Evolutionary conservation across 2,329 filamentous ascomycete species (phyloP), one percentile per base, ranked within the genome.

Genomic region (Paraphoma sp.): DNA sequence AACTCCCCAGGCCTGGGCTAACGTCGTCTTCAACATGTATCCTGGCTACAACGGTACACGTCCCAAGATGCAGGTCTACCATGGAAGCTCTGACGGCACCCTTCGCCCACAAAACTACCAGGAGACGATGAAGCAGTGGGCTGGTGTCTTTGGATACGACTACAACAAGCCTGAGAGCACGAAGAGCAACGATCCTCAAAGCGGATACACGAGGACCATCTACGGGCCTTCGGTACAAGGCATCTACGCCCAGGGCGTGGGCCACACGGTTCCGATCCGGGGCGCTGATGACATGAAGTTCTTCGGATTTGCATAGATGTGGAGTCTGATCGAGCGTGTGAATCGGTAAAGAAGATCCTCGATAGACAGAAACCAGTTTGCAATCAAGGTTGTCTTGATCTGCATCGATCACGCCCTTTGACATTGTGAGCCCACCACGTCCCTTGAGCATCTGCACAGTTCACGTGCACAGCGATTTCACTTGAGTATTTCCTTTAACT

Each of bases 21-120:
- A 77, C 51, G 71, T 80, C 14, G 83, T 80, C 23, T 70, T 71
- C 33, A 72, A 70, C 57, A 85, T 83, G 79, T 82, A 84, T 64
- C 79, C 82, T 0, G 78, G 76, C 28, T 86, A 84, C 69, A 73
- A 67, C 6, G 84, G 84, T 8, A 40, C 76, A 0, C 77, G 83
- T 2, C 84, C 85, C 3, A 80, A 78, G 60, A 84, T 87, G 80
- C 83, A 85, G 66, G 79, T 87, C 64, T 87, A 84, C 72, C 85
- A 87, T 66, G 85, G 85, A 48, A 80, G 78, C 43, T 73, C 72
- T 1, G 85, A 87, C 65, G 70, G 70, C 3, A 84, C 79, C 1
- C 75, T 87, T 12, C 74, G 75, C 50, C 80, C 81, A 3, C 77
- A 81, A 60, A 87, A 86, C 73, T 86, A 85, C 69, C 71, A 84